Evolutionary conservation across 208 protist genomes (phyloP).

Genomic region (Leishmania gerbilli): DNA sequence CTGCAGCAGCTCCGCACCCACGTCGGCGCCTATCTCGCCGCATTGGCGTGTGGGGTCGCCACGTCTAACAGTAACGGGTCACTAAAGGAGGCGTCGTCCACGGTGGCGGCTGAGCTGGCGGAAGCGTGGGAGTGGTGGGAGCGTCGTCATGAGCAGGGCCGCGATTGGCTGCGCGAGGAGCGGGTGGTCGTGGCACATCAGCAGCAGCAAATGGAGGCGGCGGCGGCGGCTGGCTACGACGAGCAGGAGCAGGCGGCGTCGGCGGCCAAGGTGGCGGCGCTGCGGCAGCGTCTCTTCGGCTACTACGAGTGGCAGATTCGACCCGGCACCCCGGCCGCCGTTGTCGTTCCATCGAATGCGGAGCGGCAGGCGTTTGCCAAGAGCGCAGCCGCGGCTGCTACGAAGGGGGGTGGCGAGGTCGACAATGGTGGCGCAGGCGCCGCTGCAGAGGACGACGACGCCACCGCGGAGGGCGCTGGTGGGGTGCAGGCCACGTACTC

Average conservation of each 20-base stretch:
- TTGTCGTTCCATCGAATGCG: slow-evolving; percentile 14
- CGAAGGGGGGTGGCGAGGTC: background rate
- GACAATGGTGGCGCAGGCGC: background rate
- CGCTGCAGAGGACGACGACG: slow-evolving; percentile 8
- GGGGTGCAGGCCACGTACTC: slow-evolving; percentile 47
- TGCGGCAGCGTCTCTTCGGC: slow-evolving; percentile 33
- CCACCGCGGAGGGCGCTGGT: background rate
- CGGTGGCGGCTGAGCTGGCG: slow-evolving; percentile 34
- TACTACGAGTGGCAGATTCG: slow-evolving; percentile 40
- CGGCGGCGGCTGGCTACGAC: background rate
- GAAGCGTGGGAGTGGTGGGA: slow-evolving; percentile 84
- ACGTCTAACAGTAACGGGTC: background rate
- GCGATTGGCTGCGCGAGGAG: slow-evolving; percentile 81
- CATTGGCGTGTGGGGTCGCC: slow-evolving; percentile 25
- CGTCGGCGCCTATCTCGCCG: slow-evolving; percentile 34
- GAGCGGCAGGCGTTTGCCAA: slow-evolving; percentile 15
- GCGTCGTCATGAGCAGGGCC: slow-evolving; percentile 39
- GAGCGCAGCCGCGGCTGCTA: slow-evolving; percentile 7
- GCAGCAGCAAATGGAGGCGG: slow-evolving; percentile 3
- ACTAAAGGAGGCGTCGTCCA: slow-evolving; percentile 1
- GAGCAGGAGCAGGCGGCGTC: background rate
- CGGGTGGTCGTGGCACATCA: slow-evolving; percentile 29
- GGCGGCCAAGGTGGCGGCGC: slow-evolving; percentile 12
- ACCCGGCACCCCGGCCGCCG: slow-evolving; percentile 11
- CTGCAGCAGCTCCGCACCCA: slow-evolving; percentile 65